Conservation (phyloP, 345 rosid species). For the Zanthoxylum bungeanum region DNA sequence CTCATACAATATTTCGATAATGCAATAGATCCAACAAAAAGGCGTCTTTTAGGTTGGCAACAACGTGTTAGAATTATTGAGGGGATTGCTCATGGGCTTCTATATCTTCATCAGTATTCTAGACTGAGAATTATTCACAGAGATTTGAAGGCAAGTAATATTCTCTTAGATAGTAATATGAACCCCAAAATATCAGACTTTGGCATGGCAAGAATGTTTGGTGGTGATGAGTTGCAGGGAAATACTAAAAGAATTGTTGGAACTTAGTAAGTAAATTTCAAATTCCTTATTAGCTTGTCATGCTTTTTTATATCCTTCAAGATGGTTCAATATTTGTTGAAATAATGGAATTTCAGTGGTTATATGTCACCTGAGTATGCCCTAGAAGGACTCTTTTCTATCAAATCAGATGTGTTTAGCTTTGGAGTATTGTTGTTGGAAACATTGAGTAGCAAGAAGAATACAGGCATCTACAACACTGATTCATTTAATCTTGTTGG, state of each 20-base stretch:
- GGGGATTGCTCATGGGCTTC: slow-evolving; percentile 36
- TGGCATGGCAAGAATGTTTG: slow-evolving; percentile 54
- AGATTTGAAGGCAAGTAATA: slow-evolving; percentile 37
- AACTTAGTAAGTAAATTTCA: slow-evolving; percentile 37
- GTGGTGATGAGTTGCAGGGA: slow-evolving; percentile 34
- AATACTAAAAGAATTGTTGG: slow-evolving; percentile 41
- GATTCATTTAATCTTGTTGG: slow-evolving; percentile 27
- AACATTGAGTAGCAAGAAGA: slow-evolving; percentile 44
- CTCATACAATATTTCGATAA: not conserved
- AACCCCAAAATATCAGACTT: slow-evolving; percentile 51
- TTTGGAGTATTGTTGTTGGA: slow-evolving; percentile 25
- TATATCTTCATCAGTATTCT: slow-evolving; percentile 36
- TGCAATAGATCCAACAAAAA: slow-evolving; percentile 10
- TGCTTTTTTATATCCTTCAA: too few species aligned
- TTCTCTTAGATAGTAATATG: slow-evolving; percentile 40
- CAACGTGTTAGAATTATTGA: slow-evolving; percentile 22
- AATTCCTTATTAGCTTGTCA: not conserved
- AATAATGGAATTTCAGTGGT: slow-evolving; percentile 26
- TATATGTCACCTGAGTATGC: slow-evolving; percentile 41
- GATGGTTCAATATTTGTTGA: too few species aligned
- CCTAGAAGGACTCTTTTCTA: not conserved
- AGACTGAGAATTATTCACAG: slow-evolving; percentile 28
- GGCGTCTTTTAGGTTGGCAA: slow-evolving; percentile 4
- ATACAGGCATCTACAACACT: slow-evolving; percentile 36
- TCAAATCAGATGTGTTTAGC: slow-evolving; percentile 14